Percentiles rank a stretch among this genome's conserved stretches.
phyloP scores from a whole-genome alignment of 2,329 filamentous ascomycete genomes.

The Cladosporium sp. region DNA sequence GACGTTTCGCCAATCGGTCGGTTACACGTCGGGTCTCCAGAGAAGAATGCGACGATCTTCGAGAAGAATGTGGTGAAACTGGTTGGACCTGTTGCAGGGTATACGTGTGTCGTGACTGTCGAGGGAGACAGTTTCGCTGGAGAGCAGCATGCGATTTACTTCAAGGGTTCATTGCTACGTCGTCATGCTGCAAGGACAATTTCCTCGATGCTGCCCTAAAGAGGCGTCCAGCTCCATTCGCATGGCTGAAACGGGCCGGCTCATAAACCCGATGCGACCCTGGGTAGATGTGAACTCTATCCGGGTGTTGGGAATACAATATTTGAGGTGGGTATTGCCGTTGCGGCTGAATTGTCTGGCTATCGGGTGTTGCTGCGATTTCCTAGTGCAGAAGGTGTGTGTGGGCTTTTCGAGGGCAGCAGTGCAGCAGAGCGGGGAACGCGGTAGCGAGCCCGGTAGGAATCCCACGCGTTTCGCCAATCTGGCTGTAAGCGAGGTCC shows the following conservation, averaged over 20 bases:
- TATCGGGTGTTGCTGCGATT: not conserved
- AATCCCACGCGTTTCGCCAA: not conserved
- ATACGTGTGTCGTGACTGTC: not conserved
- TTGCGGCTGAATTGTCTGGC: not conserved
- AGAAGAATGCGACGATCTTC: slow-evolving; percentile 5
- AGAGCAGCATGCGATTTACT: not conserved
- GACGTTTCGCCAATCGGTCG: slow-evolving; percentile 5
- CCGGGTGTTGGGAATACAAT: not conserved
- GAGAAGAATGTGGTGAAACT: not conserved
- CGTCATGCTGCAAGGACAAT: not conserved
- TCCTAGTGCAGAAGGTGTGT: not conserved
- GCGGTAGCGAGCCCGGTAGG: not conserved
- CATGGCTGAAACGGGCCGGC: not conserved
- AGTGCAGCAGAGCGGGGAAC: not conserved
- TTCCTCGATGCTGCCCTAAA: not conserved
- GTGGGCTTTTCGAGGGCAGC: not conserved
- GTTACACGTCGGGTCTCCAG: not conserved
- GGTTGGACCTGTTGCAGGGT: not conserved
- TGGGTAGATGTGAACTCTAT: not conserved
- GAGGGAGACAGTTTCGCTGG: not conserved
- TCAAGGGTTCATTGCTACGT: not conserved
- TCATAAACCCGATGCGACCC: not conserved
- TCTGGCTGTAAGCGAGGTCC: not conserved
- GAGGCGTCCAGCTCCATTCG: not conserved
- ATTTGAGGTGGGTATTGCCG: not conserved